These are phyloP conservation scores for Prunus campanulata DNA, from an alignment of 306 rosid species.

Conservation along the genomic window DNA sequence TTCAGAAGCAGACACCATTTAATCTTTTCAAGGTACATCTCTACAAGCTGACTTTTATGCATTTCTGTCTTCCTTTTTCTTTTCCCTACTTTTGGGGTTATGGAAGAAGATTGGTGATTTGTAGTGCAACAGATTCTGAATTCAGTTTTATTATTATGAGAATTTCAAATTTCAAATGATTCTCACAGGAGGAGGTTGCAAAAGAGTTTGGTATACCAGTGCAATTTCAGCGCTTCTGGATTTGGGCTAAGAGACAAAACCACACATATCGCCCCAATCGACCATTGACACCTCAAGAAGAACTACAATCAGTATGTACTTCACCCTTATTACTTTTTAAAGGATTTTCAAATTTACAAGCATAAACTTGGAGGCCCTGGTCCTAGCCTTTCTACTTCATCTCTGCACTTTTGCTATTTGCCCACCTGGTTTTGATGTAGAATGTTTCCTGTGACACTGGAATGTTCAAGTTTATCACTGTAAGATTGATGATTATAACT, in stretches of 20 bases:
- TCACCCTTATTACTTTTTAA: background rate
- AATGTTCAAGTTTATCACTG: background rate
- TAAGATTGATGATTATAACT: background rate
- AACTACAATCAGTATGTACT: conserved; percentile 67
- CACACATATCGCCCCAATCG: conserved; percentile 84
- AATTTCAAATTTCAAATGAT: conserved; percentile 14
- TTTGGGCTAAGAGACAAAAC: conserved; percentile 96
- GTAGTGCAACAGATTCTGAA: background rate
- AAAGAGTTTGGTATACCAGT: conserved; percentile 79
- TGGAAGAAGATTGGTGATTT: background rate
- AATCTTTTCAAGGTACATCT: conserved; percentile 64
- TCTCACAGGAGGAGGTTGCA: conserved; percentile 80
- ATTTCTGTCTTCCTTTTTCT: background rate
- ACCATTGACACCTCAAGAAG: conserved; percentile 69
- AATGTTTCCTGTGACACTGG: background rate
- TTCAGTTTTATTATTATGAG: background rate
- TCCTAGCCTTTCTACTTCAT: background rate
- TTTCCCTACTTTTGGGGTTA: background rate
- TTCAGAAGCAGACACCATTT: conserved; percentile 63
- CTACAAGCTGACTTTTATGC: background rate
- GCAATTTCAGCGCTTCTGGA: conserved; percentile 79
- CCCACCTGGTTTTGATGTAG: background rate
- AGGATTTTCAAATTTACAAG: background rate
- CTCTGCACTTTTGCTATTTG: background rate
- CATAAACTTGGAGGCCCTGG: background rate